These are phyloP conservation scores for Paramecium biaurelia DNA, from an alignment of 73 alveolate species.

Conservation along the genomic window DNA sequence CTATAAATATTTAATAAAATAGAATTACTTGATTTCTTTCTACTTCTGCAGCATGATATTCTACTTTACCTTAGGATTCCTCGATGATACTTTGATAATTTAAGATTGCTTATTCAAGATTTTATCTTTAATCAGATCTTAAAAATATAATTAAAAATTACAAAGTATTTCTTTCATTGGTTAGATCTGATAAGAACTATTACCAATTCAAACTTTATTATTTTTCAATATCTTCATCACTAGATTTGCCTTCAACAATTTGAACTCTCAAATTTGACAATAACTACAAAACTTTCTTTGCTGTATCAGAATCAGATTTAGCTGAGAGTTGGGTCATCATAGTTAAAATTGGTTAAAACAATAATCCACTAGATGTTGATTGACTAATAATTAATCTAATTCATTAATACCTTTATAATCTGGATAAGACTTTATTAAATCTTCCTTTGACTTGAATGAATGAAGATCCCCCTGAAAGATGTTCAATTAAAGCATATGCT, in stretches of 20 bases:
- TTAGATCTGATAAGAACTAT: constrained; percentile 30
- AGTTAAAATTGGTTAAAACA: constrained; percentile 34
- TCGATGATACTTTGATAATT: constrained; percentile 40
- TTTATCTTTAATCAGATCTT: constrained; percentile 41
- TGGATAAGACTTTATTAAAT: not conserved
- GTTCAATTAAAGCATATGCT: constrained; percentile 48
- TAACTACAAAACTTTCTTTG: constrained; percentile 16
- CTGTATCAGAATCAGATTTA: constrained; percentile 12
- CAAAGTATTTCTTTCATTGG: constrained; percentile 45
- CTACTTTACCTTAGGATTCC: constrained; percentile 42
- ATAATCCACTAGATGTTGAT: not conserved
- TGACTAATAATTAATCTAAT: not conserved
- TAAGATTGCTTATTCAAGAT: constrained; percentile 30
- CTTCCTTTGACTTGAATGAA: constrained; percentile 50
- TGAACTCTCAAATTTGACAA: constrained; percentile 46
- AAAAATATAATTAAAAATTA: not conserved
- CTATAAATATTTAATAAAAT: not conserved
- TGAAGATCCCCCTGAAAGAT: constrained; percentile 37
- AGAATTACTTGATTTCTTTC: constrained; percentile 22
- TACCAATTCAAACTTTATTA: constrained; percentile 34
- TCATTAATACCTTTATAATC: not conserved
- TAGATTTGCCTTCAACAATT: constrained; percentile 40
- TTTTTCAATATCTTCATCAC: constrained; percentile 41
- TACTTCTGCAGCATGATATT: constrained; percentile 45
- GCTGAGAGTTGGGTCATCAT: constrained; percentile 39